These are phyloP conservation scores for Suillus weaverae DNA, from an alignment of 768 basidiomycete genomes.

Conservation along the genomic window DNA sequence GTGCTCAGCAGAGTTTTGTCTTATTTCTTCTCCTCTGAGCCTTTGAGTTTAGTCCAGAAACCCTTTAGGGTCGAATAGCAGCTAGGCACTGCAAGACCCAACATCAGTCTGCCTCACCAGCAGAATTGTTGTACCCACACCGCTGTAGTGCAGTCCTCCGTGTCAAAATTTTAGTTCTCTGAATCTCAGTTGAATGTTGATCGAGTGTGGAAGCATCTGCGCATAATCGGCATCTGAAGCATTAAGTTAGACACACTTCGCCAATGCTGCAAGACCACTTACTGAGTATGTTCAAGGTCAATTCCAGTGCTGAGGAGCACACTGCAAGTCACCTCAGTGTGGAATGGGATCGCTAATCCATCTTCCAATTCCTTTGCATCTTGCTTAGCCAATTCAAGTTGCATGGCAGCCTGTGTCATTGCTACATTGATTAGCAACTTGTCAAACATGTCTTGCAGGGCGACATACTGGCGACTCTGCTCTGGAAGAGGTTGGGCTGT, in stretches of 20 bases:
- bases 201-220: not conserved
- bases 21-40: no score
- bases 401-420: conserved; percentile 14
- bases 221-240: not conserved
- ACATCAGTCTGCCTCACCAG: no score
- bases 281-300: conserved; percentile 37
- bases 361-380: conserved; percentile 17
- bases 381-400: conserved; percentile 23
- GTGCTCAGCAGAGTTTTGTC: no score
- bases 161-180: not conserved
- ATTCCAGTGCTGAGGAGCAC: conserved; percentile 30
- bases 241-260: no score
- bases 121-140: no score
- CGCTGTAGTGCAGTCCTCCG: not conserved
- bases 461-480: conserved; percentile 1
- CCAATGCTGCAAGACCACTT: conserved; percentile 13
- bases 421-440: conserved; percentile 5
- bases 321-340: conserved; percentile 20
- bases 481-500: conserved; percentile 15
- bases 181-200: not conserved
- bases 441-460: not conserved
- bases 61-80: no score
- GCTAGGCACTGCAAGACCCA: no score
- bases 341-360: not conserved
- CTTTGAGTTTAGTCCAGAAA: no score